Evolutionary conservation across 805 yeast species (phyloP), one percentile per base, ranked within the genome.

Genomic region (Millerozyma acaciae): DNA sequence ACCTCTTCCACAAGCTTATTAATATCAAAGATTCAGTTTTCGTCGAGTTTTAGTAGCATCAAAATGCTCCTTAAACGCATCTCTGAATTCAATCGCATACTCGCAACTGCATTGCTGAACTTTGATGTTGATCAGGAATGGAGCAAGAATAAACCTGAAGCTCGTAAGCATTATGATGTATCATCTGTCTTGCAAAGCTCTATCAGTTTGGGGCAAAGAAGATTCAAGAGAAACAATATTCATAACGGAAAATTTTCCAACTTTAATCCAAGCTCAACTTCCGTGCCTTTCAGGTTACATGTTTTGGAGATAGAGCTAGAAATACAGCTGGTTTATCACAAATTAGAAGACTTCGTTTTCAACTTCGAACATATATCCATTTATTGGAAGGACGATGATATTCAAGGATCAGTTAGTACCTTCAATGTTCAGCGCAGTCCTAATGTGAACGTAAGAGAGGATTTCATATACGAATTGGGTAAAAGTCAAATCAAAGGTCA

Each of bases 251-350:
- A n/a, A n/a, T n/a, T n/a, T n/a, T n/a, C n/a, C n/a, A n/a, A n/a
- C n/a, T n/a, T n/a, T n/a, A 25, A 25, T 6, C 28, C 28, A 15
- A 25, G 28, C 14, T 25, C 16, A 6, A 78, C 78, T 1, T 50
- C 67, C 35, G 39, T 75, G 1, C 65, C 67, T 2, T 34, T 70
- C 10, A 67, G 65, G 20, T 7, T 55, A 2, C 21, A 31, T 1
- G 30, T 62, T 6, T 45, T 47, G 19, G 45, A 41, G 27, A 22
- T 55, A 2, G 37, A 43, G 2, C 22, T 61, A 3, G 33, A 30
- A 2, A 29, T 60, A 2, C 22, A 33, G 0, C 34, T 46, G 5
- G 24, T 62, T 4, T 29, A 33, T 3, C 48, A 52, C 3, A 34
- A 38, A 4, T 57, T 63, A 42, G 68, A 67, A 2, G 50, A 51